A percentile compares a stretch with the other conserved stretches of the same genome.
phyloP scores from a whole-genome alignment of 2,329 filamentous ascomycete genomes.

The Davidsoniella neocaledoniae region DNA sequence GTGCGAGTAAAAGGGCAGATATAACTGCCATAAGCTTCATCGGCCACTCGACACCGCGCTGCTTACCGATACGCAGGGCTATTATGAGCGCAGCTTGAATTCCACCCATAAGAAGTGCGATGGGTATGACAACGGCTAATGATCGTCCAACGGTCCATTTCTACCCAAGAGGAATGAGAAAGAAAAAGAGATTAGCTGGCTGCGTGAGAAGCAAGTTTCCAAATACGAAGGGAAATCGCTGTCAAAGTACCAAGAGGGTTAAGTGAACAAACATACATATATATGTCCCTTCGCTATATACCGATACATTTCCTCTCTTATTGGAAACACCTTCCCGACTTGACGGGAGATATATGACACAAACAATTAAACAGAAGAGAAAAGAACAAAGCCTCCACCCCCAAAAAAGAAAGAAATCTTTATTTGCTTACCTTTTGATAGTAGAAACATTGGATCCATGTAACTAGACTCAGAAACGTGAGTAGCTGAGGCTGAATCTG shows the following conservation, averaged over 20 bases:
- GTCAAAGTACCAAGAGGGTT: not conserved
- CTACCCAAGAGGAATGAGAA: slow-evolving; percentile 17
- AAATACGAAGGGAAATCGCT: not conserved
- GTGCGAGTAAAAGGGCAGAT: slow-evolving; percentile 44
- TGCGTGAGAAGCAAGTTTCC: no score
- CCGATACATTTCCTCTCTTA: not conserved
- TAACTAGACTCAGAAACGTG: slow-evolving; percentile 25
- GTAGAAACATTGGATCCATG: slow-evolving; percentile 28
- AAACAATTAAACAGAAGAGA: not conserved
- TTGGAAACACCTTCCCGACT: not conserved
- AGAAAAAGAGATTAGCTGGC: no score
- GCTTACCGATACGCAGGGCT: slow-evolving; percentile 30
- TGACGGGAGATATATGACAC: not conserved
- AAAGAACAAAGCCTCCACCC: not conserved
- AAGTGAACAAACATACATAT: not conserved
- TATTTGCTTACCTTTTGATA: slow-evolving; percentile 22
- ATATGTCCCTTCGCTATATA: not conserved
- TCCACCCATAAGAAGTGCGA: slow-evolving; percentile 40
- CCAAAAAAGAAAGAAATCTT: no score
- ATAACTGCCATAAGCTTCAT: slow-evolving; percentile 49
- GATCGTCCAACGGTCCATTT: slow-evolving; percentile 36
- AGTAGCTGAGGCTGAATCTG: slow-evolving; percentile 28
- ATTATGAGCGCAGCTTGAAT: slow-evolving; percentile 43
- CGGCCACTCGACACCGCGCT: slow-evolving; percentile 38
- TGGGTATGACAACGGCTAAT: slow-evolving; percentile 29